Conservation (phyloP, 163 green algal genomes). For the Scenedesmus sp. region DNA sequence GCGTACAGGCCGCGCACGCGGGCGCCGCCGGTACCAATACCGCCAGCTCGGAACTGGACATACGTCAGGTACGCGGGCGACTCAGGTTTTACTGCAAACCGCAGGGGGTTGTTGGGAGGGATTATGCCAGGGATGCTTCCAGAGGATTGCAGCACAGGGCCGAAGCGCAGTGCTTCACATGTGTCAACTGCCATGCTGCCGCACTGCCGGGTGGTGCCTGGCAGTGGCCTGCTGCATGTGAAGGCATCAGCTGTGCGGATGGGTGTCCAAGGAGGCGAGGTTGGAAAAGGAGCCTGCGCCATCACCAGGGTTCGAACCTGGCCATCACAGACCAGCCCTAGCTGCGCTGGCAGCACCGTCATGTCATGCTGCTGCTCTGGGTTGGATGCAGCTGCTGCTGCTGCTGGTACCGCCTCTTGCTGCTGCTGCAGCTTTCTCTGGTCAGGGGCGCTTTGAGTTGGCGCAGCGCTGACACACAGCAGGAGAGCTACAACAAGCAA, state of each 20-base stretch:
- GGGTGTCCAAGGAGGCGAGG: neutral
- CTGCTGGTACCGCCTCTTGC: neutral
- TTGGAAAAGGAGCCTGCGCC: neutral
- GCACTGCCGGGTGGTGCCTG: neutral
- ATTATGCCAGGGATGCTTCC: conserved; percentile 27
- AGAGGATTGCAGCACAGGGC: neutral
- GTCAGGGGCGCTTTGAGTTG: no score
- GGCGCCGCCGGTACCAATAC: conserved; percentile 22
- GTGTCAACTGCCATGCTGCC: neutral
- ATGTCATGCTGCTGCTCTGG: neutral
- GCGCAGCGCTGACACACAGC: neutral
- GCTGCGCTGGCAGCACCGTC: neutral
- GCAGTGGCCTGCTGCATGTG: neutral
- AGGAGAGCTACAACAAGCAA: neutral
- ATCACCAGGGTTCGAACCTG: neutral
- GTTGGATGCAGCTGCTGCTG: neutral
- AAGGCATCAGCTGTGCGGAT: neutral
- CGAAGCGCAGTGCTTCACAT: neutral
- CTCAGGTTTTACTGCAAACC: neutral
- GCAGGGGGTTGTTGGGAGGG: conserved; percentile 27
- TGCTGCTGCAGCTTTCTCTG: neutral
- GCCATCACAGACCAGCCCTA: conserved; percentile 22
- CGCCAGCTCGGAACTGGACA: neutral
- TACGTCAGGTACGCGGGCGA: neutral
- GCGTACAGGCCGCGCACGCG: neutral